Evolutionary conservation across 768 basidiomycete species (phyloP).

Genomic region (Sporobolomyces phaffii): DNA sequence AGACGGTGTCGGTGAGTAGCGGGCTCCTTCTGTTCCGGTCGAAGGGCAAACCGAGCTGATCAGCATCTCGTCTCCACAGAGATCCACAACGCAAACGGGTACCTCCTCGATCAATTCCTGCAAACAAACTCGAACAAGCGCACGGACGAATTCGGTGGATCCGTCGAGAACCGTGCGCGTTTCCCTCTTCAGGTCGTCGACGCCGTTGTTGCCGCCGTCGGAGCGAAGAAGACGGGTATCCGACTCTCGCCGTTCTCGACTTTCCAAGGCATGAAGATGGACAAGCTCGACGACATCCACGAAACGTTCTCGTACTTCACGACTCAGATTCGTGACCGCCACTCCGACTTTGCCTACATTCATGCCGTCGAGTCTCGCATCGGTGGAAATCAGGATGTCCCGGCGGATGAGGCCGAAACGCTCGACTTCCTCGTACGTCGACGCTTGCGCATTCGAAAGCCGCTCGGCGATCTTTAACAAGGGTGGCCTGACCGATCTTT

Average conservation of each 20-base stretch:
- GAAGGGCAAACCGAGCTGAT: background rate
- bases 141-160: constrained; percentile 58
- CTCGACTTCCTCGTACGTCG: constrained; percentile 34
- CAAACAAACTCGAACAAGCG: constrained; percentile 44
- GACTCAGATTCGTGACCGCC: constrained; percentile 51
- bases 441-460: too few relatives aligned
- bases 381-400: constrained; percentile 14
- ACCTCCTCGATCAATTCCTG: constrained; percentile 45
- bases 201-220: constrained; percentile 55
- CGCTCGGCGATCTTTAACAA: too few relatives aligned
- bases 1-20: constrained; percentile 64
- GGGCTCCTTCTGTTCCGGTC: background rate
- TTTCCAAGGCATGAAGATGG: constrained; percentile 44
- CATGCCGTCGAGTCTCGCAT: constrained; percentile 52
- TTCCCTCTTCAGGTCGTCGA: constrained; percentile 58
- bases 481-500: too few relatives aligned
- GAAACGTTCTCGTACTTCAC: constrained; percentile 50
- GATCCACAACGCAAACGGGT: constrained; percentile 48
- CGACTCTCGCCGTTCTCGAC: constrained; percentile 50
- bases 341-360: constrained; percentile 53
- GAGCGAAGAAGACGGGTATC: constrained; percentile 55
- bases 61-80: too few relatives aligned
- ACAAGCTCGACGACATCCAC: constrained; percentile 22
- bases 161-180: constrained; percentile 56
- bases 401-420: constrained; percentile 4